Evolutionary conservation across 306 rosid genomes (phyloP).

Genomic region (Erythrophleum fordii): DNA sequence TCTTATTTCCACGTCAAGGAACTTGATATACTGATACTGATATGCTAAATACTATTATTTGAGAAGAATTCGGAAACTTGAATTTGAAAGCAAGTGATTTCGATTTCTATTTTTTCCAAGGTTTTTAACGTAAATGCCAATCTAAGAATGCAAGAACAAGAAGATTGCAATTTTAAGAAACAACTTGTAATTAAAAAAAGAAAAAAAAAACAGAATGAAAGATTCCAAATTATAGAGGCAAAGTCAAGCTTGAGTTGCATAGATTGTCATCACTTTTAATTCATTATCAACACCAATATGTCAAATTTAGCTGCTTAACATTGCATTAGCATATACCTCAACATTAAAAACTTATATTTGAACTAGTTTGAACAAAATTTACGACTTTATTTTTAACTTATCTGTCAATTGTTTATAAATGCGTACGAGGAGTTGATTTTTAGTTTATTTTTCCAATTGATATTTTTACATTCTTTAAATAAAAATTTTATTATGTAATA

Average conservation of each 20-base stretch:
- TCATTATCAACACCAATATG: neutral
- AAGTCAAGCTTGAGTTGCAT: neutral
- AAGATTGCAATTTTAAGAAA: conserved; percentile 11
- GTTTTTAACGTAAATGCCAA: neutral
- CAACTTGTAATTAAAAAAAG: neutral
- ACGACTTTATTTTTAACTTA: too few species aligned
- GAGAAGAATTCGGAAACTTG: neutral
- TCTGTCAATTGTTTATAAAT: neutral
- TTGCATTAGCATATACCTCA: neutral
- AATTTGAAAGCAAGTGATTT: neutral
- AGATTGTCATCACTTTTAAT: too few species aligned
- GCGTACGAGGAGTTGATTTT: neutral
- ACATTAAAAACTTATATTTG: too few species aligned
- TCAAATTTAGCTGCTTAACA: neutral
- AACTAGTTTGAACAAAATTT: too few species aligned
- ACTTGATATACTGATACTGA: neutral
- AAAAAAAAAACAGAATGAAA: neutral
- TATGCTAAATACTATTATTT: too few species aligned
- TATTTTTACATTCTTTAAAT: too few species aligned
- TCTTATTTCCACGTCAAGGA: neutral
- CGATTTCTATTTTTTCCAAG: neutral
- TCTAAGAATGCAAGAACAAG: neutral
- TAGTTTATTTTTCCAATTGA: too few species aligned
- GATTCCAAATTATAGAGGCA: neutral
- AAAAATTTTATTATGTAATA: too few species aligned